Conservation (phyloP, 1,284 basidiomycete species). For the Irpex sp. region DNA sequence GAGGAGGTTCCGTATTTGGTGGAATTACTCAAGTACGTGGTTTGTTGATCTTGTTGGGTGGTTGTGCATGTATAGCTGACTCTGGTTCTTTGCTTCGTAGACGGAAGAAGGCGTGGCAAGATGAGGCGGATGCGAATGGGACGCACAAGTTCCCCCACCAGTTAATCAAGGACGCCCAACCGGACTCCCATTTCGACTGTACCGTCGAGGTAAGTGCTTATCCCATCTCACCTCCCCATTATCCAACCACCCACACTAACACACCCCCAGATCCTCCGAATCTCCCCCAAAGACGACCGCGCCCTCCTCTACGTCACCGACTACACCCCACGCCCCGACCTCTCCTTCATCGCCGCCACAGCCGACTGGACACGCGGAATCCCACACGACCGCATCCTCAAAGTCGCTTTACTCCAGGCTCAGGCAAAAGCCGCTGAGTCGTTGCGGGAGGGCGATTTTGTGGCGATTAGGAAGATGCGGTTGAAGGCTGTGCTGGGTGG, state of each 20-base stretch:
- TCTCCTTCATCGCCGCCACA: slow-evolving; percentile 25
- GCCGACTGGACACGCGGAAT: slow-evolving; percentile 36
- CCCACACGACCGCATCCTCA: slow-evolving; percentile 41
- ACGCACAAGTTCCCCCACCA: slow-evolving; percentile 36
- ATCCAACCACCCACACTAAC: slow-evolving; percentile 12
- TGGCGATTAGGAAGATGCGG: slow-evolving; percentile 46
- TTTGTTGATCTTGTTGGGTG: too few species aligned
- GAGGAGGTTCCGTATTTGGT: slow-evolving; percentile 34
- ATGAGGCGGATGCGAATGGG: slow-evolving; percentile 21
- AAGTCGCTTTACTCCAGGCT: slow-evolving; percentile 43
- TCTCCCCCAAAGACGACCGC: slow-evolving; percentile 26
- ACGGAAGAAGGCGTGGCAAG: slow-evolving; percentile 48
- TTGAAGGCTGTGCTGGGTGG: slow-evolving; percentile 30
- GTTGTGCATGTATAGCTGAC: too few species aligned
- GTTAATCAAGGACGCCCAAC: slow-evolving; percentile 40
- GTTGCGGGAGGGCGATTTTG: slow-evolving; percentile 38
- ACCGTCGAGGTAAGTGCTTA: slow-evolving; percentile 47
- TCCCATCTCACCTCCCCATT: not conserved
- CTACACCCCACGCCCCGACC: slow-evolving; percentile 48
- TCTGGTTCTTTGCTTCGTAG: slow-evolving; percentile 27
- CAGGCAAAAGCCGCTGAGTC: slow-evolving; percentile 39
- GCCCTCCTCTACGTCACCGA: slow-evolving; percentile 57
- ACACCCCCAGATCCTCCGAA: slow-evolving; percentile 39
- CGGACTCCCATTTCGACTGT: slow-evolving; percentile 44
- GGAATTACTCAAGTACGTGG: slow-evolving; percentile 26